Base-by-base conservation (phyloP, 208 protist species). In the Phytomonas sp. region DNA sequence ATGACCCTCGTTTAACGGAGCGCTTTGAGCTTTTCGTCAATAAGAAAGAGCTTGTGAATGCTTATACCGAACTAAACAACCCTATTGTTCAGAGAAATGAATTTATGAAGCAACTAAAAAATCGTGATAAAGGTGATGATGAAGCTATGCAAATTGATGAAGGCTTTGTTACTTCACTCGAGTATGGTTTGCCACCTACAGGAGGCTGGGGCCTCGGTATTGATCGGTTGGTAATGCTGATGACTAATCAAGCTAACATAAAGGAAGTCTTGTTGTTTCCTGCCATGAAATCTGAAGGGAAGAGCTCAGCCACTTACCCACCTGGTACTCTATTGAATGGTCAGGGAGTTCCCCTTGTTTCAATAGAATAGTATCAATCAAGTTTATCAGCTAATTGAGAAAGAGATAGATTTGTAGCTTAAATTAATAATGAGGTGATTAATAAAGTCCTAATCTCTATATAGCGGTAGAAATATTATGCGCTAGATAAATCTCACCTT, bases 1-100 rank as follows among this genome's bases (percentile, higher is more conserved):
- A 86, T 15, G 86, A 97, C 53, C 71, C 82, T 37, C 94, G 93
- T 43, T 80, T 99, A 4, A 99, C 98, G 2, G 99, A 99, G 86
- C 85, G 99, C 37, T 99, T 99, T 71, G 99, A 99, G 90, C 87
- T 99, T 23, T 99, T 99, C 70, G 89, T 99, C 13, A 95, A 93
- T 68, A 94, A 91, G 72, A 98, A 98, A 80, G 98, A 99, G 83
- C 74, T 99, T 43, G 96, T 83, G 74, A 99, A 99, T 71, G 97
- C 98, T 40, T 99, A 99, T 90, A 99, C 98, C 4, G 99, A 99
- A 92, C 89, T 99, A 62, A 99, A 99, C 89, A 98, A 99, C 81
- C 99, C 99, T 51, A 82, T 98, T 34, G 92, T 99, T 33, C 99
- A 99, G 91, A 81, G 98, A 23, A 88, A 98, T 59, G 91, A 98